Conservation (phyloP, 352 stramenopile genomes). For the Globisporangium acanthophoron region DNA sequence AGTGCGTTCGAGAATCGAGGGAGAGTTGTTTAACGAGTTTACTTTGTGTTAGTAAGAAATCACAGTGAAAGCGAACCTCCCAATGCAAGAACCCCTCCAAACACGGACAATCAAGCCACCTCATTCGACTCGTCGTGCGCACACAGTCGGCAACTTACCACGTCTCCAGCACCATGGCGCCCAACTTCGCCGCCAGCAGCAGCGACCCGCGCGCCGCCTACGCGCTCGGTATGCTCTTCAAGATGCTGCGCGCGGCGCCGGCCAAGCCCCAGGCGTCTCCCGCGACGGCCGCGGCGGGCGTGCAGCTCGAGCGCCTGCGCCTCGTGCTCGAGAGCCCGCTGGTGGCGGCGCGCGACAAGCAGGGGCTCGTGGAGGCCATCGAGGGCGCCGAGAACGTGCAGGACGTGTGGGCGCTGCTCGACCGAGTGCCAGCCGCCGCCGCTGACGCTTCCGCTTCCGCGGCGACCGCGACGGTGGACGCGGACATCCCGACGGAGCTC, state of each 20-base stretch:
- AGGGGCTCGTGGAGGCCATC: slow-evolving; percentile 14
- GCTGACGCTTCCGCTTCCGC: background rate
- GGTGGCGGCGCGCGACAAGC: slow-evolving; percentile 5
- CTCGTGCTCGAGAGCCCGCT: slow-evolving; percentile 14
- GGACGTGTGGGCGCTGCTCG: slow-evolving; percentile 9
- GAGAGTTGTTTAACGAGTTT: background rate
- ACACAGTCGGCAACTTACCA: background rate
- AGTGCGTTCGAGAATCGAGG: background rate
- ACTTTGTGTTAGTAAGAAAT: too few species aligned
- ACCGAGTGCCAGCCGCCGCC: background rate
- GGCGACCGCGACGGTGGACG: background rate
- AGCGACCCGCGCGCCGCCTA: slow-evolving; percentile 26
- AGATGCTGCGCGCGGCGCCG: slow-evolving; percentile 10
- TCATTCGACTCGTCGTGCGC: background rate
- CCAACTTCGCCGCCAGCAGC: slow-evolving; percentile 5
- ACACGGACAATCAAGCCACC: background rate
- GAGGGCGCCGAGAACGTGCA: slow-evolving; percentile 11
- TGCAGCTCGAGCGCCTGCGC: slow-evolving; percentile 11
- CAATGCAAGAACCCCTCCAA: background rate
- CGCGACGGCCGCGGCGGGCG: background rate
- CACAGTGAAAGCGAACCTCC: background rate
- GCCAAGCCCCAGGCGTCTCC: background rate
- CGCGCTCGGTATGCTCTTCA: slow-evolving; percentile 27
- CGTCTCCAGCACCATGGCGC: slow-evolving; percentile 3
- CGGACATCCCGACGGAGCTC: slow-evolving; percentile 24